Evolutionary conservation across 805 yeast species (phyloP).

Genomic region (Saturnispora sanitii): DNA sequence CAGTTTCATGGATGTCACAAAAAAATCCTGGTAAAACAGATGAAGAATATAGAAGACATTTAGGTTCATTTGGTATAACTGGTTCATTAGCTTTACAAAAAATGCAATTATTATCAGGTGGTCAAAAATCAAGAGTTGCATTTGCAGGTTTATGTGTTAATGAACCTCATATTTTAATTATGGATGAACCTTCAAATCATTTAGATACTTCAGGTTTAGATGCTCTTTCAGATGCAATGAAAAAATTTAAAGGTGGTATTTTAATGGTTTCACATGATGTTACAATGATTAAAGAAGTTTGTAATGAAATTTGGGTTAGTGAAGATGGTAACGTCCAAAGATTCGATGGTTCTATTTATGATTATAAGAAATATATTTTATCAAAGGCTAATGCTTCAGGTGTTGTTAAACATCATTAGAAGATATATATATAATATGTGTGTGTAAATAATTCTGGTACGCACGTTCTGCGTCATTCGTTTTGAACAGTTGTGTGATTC

Average conservation of each 20-base stretch:
- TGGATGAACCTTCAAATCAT: constrained; percentile 98
- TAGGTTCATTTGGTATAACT: constrained; percentile 95
- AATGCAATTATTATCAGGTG: constrained; percentile 86
- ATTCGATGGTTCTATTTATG: constrained; percentile 76
- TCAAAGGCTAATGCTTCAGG: constrained; percentile 72
- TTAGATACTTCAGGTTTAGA: constrained; percentile 97
- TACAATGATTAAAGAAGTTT: constrained; percentile 74
- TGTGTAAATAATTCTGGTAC: too few relatives aligned
- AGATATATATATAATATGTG: too few relatives aligned
- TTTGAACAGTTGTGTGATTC: too few relatives aligned
- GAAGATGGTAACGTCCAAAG: constrained; percentile 73
- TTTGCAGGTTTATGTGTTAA: constrained; percentile 88
- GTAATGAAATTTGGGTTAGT: constrained; percentile 93
- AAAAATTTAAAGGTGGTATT: constrained; percentile 87
- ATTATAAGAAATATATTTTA: constrained; percentile 81
- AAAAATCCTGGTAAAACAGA: constrained; percentile 89
- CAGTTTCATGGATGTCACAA: constrained; percentile 89
- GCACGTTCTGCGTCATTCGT: too few relatives aligned
- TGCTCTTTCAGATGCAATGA: constrained; percentile 85
- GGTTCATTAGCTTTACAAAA: constrained; percentile 89
- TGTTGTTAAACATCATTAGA: constrained; percentile 77
- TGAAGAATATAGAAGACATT: constrained; percentile 92
- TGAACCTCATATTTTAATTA: constrained; percentile 81
- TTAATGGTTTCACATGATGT: constrained; percentile 98
- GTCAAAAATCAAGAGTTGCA: constrained; percentile 97